These are phyloP conservation scores for Naematelia aurantialba DNA, from an alignment of 768 basidiomycete genomes.

Conservation along the genomic window DNA sequence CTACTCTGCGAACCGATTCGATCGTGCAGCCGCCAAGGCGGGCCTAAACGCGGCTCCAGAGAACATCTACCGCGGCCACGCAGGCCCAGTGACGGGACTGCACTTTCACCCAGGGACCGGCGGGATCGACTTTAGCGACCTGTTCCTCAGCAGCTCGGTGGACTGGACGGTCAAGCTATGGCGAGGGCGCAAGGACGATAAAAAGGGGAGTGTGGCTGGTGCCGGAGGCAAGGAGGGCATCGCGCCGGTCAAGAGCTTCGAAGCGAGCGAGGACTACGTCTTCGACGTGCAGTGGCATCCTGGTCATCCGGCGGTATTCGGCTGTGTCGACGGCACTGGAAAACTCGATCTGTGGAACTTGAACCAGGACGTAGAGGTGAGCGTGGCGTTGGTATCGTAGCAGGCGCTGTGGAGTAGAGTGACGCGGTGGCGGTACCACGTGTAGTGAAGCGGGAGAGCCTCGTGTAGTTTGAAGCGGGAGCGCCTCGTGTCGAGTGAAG, in stretches of 20 bases:
- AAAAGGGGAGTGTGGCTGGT: constrained; percentile 13
- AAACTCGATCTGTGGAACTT: constrained; percentile 97
- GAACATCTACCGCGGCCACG: constrained; percentile 88
- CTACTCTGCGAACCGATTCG: constrained; percentile 94
- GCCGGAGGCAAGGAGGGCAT: constrained; percentile 1
- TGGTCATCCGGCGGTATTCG: constrained; percentile 87
- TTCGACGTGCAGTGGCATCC: constrained; percentile 99
- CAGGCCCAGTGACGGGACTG: constrained; percentile 88
- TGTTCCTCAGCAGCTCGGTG: constrained; percentile 86
- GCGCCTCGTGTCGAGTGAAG: neutral
- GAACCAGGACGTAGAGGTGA: constrained; percentile 91
- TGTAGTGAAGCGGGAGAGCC: too few species aligned
- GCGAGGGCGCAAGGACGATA: constrained; percentile 58
- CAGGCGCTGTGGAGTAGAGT: too few species aligned
- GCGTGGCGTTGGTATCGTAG: too few species aligned
- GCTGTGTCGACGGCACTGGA: constrained; percentile 87
- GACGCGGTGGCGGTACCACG: too few species aligned
- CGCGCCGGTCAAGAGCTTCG: constrained; percentile 82
- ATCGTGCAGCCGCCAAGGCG: constrained; percentile 93
- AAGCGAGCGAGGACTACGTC: constrained; percentile 97
- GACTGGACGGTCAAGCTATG: constrained; percentile 99
- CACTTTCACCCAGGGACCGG: constrained; percentile 91
- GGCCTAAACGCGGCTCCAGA: constrained; percentile 72
- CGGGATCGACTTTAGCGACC: constrained; percentile 88
- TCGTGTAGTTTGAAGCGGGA: constrained; percentile 16